phyloP scores from a whole-genome alignment of 2,329 filamentous ascomycete genomes.

The Decorospora gaudefroyi region DNA sequence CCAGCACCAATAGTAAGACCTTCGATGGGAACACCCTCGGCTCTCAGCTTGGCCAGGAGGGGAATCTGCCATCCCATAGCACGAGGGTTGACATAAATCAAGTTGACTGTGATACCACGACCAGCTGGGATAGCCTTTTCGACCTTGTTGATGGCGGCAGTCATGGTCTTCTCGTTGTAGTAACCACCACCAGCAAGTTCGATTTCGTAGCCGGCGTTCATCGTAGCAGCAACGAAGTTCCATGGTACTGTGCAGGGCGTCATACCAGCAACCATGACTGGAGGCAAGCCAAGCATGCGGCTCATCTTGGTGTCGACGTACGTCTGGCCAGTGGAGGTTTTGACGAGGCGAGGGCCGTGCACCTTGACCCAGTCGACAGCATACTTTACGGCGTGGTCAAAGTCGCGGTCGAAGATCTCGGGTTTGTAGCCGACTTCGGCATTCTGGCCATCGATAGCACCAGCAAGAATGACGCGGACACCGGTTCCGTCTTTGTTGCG shows the following conservation, averaged over 20 bases:
- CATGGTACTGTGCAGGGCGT: slow-evolving; percentile 54
- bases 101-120: slow-evolving; percentile 58
- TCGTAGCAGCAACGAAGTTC: slow-evolving; percentile 59
- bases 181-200: slow-evolving; percentile 58
- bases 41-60: slow-evolving; percentile 53
- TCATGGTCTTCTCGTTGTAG: slow-evolving; percentile 53
- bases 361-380: slow-evolving; percentile 98
- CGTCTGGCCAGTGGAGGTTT: slow-evolving; percentile 84
- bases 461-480: slow-evolving; percentile 92
- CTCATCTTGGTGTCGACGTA: slow-evolving; percentile 86
- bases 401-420: slow-evolving; percentile 94
- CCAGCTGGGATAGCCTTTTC: slow-evolving; percentile 52
- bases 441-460: slow-evolving; percentile 88
- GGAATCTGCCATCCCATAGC: slow-evolving; percentile 60
- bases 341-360: slow-evolving; percentile 88
- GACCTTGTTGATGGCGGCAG: slow-evolving; percentile 53
- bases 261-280: slow-evolving; percentile 56
- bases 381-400: slow-evolving; percentile 91
- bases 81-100: slow-evolving; percentile 60
- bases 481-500: slow-evolving; percentile 99
- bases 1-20: slow-evolving; percentile 56
- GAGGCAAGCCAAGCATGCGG: slow-evolving; percentile 53
- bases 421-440: slow-evolving; percentile 96
- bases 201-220: slow-evolving; percentile 57
- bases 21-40: slow-evolving; percentile 54